These are phyloP conservation scores for Claviceps quebecensis DNA, from an alignment of 2,329 filamentous ascomycete genomes.

Conservation along the genomic window DNA sequence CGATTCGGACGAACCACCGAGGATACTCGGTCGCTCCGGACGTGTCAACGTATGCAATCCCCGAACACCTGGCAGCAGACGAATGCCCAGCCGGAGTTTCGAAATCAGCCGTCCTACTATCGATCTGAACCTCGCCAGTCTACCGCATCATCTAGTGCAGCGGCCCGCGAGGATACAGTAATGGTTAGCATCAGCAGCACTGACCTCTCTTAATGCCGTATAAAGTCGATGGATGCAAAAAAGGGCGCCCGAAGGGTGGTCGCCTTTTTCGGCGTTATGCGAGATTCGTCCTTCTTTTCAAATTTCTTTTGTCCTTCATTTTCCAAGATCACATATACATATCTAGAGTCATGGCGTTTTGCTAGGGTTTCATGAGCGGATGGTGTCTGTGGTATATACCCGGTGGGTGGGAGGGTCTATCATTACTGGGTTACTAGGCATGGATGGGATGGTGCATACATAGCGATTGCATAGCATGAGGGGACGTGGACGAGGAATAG, in stretches of 20 bases:
- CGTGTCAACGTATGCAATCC: slow-evolving; percentile 45
- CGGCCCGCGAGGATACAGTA: neutral
- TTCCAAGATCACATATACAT: too few relatives aligned
- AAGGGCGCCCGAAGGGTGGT: too few relatives aligned
- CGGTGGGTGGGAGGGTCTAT: neutral
- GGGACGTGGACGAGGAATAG: too few relatives aligned
- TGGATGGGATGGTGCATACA: too few relatives aligned
- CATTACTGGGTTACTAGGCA: neutral
- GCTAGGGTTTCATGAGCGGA: neutral
- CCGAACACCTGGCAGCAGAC: slow-evolving; percentile 33
- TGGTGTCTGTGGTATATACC: neutral
- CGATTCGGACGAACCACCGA: slow-evolving; percentile 29
- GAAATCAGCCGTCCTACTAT: slow-evolving; percentile 32
- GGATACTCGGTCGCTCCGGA: slow-evolving; percentile 36
- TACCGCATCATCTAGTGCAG: neutral
- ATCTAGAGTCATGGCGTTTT: too few relatives aligned
- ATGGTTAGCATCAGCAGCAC: neutral
- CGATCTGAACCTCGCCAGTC: slow-evolving; percentile 3
- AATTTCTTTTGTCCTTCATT: too few relatives aligned
- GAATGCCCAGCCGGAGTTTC: slow-evolving; percentile 41
- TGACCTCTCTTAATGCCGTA: too few relatives aligned
- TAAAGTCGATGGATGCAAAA: too few relatives aligned
- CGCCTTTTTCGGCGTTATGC: too few relatives aligned
- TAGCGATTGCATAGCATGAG: too few relatives aligned
- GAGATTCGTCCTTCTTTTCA: too few relatives aligned